phyloP scores from a whole-genome alignment of 768 basidiomycete genomes.

The Austroboletus festivus region DNA sequence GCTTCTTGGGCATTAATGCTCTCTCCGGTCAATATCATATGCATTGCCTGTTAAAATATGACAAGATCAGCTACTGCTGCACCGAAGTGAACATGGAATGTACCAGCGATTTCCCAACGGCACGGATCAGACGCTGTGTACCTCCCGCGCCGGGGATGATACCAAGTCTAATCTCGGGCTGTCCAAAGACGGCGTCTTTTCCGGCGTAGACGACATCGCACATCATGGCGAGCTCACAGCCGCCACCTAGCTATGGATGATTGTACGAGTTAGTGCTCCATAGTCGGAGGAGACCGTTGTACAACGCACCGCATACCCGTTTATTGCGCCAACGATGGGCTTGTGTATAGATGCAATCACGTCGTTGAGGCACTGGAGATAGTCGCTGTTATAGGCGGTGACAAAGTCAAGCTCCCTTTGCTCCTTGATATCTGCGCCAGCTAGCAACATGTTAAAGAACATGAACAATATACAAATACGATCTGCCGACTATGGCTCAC shows the following conservation, averaged over 20 bases:
- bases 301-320: constrained; percentile 82
- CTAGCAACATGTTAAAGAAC: too few relatives aligned
- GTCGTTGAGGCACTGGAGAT: constrained; percentile 44
- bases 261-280: constrained; percentile 28
- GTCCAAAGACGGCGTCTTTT: constrained; percentile 85
- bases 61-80: too few relatives aligned
- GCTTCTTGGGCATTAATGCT: constrained; percentile 46
- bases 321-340: constrained; percentile 91
- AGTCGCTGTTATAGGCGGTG: constrained; percentile 43
- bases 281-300: too few relatives aligned
- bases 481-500: too few relatives aligned
- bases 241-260: constrained; percentile 76
- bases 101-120: constrained; percentile 75
- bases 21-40: constrained; percentile 51
- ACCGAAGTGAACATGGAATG: not conserved
- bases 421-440: constrained; percentile 97
- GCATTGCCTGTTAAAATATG: constrained; percentile 42
- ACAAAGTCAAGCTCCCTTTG: constrained; percentile 82
- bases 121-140: constrained; percentile 81
- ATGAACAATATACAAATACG: too few relatives aligned
- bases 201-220: constrained; percentile 92
- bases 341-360: constrained; percentile 60
- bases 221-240: constrained; percentile 95
- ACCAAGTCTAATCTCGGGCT: constrained; percentile 94
- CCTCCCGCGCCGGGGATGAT: constrained; percentile 94